phyloP scores from a whole-genome alignment of 495 filamentous ascomycete genomes.

The Margaritispora aquatica region DNA sequence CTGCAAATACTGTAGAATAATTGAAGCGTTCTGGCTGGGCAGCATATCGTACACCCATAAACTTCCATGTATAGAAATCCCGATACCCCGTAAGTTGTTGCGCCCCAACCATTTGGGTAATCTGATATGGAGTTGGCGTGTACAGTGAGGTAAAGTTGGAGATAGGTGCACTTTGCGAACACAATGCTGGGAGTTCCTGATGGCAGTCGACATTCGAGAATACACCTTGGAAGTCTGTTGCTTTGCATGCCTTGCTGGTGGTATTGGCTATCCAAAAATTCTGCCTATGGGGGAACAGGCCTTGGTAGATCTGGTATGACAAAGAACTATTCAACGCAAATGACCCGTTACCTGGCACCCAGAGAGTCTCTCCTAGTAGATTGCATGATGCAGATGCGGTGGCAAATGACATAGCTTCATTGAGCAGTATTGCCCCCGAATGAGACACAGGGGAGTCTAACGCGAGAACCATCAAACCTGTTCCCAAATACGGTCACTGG shows the following conservation, averaged over 20 bases:
- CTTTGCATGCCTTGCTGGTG: not conserved
- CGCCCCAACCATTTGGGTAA: not conserved
- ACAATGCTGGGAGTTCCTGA: not conserved
- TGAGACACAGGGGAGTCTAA: not conserved
- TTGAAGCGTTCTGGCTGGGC: constrained; percentile 38
- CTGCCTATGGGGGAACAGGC: not conserved
- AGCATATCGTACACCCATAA: constrained; percentile 46
- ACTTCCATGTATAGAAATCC: constrained; percentile 40
- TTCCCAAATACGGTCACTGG: not conserved
- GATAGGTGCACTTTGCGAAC: not conserved
- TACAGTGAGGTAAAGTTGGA: constrained; percentile 28
- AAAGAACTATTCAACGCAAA: not conserved
- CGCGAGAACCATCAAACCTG: not conserved
- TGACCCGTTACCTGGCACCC: not conserved
- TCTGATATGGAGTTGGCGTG: not conserved
- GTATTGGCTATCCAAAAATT: not conserved
- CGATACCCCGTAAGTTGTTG: not conserved
- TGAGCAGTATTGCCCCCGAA: not conserved
- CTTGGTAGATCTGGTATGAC: not conserved
- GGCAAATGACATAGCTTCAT: not conserved
- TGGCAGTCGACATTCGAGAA: not conserved
- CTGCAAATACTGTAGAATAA: constrained; percentile 37
- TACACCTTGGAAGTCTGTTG: not conserved
- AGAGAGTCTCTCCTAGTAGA: not conserved
- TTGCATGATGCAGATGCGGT: not conserved